phyloP scores from a whole-genome alignment of 179 eudicot species.

The Spinacia oleracea region DNA sequence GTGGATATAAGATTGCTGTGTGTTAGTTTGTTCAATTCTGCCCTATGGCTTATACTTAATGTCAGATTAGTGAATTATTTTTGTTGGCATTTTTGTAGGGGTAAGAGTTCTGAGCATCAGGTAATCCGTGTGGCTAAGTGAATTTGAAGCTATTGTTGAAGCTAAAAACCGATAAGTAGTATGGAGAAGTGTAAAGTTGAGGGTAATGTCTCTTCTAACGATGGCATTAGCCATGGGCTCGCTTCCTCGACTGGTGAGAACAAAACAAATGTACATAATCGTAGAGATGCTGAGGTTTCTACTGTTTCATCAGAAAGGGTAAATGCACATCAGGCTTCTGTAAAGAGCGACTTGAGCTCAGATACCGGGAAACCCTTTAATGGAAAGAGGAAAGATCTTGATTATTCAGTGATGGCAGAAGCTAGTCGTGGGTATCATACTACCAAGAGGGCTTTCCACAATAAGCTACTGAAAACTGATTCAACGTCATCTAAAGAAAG shows the following conservation, averaged over 20 bases:
- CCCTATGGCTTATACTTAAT: not conserved
- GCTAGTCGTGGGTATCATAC: slow-evolving; percentile 10
- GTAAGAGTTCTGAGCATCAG: not conserved
- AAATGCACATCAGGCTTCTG: slow-evolving; percentile 24
- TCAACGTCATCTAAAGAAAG: slow-evolving; percentile 43
- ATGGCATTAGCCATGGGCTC: slow-evolving; percentile 21
- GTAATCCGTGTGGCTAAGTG: not conserved
- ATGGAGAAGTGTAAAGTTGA: slow-evolving; percentile 32
- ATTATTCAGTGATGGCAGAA: slow-evolving; percentile 17
- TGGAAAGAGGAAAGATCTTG: slow-evolving; percentile 22
- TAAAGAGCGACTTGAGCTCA: slow-evolving; percentile 41
- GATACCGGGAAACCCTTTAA: slow-evolving; percentile 24
- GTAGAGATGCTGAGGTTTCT: slow-evolving; percentile 34
- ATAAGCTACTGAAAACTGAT: slow-evolving; percentile 40
- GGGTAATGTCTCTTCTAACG: slow-evolving; percentile 24
- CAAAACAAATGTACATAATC: slow-evolving; percentile 24
- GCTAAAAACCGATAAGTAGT: slow-evolving; percentile 11
- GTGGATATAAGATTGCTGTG: not conserved
- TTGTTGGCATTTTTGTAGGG: slow-evolving; percentile 4
- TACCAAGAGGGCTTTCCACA: not conserved
- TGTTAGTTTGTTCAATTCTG: not conserved
- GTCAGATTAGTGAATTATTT: not conserved
- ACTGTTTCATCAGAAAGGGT: slow-evolving; percentile 33
- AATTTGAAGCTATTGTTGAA: slow-evolving; percentile 3
- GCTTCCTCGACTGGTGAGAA: slow-evolving; percentile 29